Evolutionary conservation across 2,329 filamentous ascomycete genomes (phyloP).

Genomic region (Phialophora tarda): DNA sequence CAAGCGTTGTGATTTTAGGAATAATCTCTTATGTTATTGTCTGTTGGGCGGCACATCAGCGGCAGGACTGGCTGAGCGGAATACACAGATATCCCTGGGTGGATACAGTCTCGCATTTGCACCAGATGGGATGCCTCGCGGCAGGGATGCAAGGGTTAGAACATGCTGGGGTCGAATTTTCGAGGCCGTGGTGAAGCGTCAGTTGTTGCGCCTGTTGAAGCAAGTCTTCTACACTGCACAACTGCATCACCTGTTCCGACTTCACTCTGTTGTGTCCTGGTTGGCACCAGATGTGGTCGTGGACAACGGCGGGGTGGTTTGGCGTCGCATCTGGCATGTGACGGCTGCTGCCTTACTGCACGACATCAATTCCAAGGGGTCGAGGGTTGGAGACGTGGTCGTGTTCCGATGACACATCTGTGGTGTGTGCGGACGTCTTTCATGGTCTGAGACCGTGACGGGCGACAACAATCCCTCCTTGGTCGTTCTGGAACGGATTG

Average conservation of each 20-base stretch:
- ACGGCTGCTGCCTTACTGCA: constrained; percentile 39
- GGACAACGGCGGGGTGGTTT: constrained; percentile 40
- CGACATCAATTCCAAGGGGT: constrained; percentile 20
- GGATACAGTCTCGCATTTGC: constrained; percentile 51
- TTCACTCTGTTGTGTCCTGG: constrained; percentile 41
- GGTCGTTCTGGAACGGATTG: constrained; percentile 12
- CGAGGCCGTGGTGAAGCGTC: constrained; percentile 40
- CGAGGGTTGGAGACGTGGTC: constrained; percentile 16
- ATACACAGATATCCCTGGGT: constrained; percentile 45
- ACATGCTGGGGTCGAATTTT: constrained; percentile 44
- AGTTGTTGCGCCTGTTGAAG: constrained; percentile 31
- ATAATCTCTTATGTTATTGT: constrained; percentile 38
- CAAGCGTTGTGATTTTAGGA: constrained; percentile 55
- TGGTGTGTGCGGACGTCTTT: constrained; percentile 43
- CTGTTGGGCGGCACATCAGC: constrained; percentile 39
- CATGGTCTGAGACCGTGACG: constrained; percentile 46
- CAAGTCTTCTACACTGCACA: constrained; percentile 25
- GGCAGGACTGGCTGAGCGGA: constrained; percentile 55
- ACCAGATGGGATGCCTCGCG: constrained; percentile 58
- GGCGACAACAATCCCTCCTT: constrained; percentile 15
- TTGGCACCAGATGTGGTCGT: constrained; percentile 42
- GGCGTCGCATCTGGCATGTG: constrained; percentile 47
- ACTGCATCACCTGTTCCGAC: constrained; percentile 21
- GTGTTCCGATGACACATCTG: constrained; percentile 38
- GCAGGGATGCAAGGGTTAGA: constrained; percentile 51